These are phyloP conservation scores for Neopestalotiopsis rosae DNA, from an alignment of 2,329 filamentous ascomycete genomes.

Conservation along the genomic window DNA sequence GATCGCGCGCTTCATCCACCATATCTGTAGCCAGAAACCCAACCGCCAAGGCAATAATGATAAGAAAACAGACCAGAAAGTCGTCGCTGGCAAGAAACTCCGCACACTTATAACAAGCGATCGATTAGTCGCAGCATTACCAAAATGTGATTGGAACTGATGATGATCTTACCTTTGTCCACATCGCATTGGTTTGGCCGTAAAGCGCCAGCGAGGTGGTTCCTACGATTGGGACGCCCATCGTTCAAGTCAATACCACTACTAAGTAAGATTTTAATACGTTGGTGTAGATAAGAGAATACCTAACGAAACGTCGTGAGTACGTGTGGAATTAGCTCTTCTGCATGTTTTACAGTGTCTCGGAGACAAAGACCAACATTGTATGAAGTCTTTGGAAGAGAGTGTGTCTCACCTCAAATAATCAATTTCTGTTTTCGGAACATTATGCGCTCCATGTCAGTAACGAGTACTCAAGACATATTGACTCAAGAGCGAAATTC, in stretches of 20 bases:
- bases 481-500: neutral
- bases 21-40: conserved; percentile 16
- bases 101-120: neutral
- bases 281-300: too few species aligned
- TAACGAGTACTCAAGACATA: neutral
- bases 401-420: neutral
- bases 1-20: conserved; percentile 8
- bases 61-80: conserved; percentile 2
- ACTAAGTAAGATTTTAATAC: too few species aligned
- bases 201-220: too few species aligned
- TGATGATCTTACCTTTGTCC: neutral
- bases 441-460: neutral
- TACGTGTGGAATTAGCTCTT: too few species aligned
- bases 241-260: too few species aligned
- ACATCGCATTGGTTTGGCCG: too few species aligned
- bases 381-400: neutral
- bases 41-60: conserved; percentile 6
- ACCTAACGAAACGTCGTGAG: too few species aligned
- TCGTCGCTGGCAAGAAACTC: conserved; percentile 6
- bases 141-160: too few species aligned
- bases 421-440: neutral
- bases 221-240: too few species aligned
- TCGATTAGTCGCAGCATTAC: neutral
- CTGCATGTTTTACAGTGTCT: neutral
- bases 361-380: neutral